These are phyloP conservation scores for Camptophora hylomeconis DNA, from an alignment of 2,329 filamentous ascomycete genomes.

Conservation along the genomic window DNA sequence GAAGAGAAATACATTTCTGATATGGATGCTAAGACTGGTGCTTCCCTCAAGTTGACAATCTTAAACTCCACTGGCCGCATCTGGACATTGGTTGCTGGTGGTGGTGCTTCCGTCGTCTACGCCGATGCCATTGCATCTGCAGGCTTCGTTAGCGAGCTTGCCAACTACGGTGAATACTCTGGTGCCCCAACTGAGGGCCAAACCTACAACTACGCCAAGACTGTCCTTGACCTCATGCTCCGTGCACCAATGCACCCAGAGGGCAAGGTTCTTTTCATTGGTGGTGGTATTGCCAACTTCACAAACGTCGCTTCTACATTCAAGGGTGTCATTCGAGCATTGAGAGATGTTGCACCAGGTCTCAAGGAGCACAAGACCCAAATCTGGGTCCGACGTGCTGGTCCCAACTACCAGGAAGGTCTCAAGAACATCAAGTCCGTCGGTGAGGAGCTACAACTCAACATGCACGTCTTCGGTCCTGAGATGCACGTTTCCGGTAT, in stretches of 20 bases:
- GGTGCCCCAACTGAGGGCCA: conserved; percentile 97
- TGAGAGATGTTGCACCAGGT: conserved; percentile 74
- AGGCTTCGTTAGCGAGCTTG: conserved; percentile 88
- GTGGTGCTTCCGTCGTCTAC: conserved; percentile 98
- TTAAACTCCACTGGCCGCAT: conserved; percentile 84
- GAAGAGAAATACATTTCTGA: conserved; percentile 99
- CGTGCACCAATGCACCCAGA: conserved; percentile 71
- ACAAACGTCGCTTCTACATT: conserved; percentile 99
- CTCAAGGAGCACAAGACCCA: conserved; percentile 94
- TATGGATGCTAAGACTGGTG: conserved; percentile 97
- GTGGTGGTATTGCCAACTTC: conserved; percentile 99
- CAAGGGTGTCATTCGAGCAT: conserved; percentile 97
- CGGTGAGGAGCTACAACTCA: conserved; percentile 80
- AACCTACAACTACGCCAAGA: conserved; percentile 97
- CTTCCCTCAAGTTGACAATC: conserved; percentile 94
- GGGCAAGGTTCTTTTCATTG: conserved; percentile 98
- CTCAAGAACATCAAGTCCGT: conserved; percentile 99
- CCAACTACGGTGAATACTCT: conserved; percentile 99
- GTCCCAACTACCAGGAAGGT: conserved; percentile 99
- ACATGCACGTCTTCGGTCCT: conserved; percentile 82
- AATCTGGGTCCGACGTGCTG: conserved; percentile 86
- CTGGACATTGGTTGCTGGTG: conserved; percentile 97
- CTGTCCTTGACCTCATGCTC: conserved; percentile 93
- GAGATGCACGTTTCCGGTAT: conserved; percentile 90
- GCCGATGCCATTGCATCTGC: conserved; percentile 95